Evolutionary conservation across 2,329 filamentous ascomycete genomes (phyloP).

Genomic region (Fusarium tricinctum): DNA sequence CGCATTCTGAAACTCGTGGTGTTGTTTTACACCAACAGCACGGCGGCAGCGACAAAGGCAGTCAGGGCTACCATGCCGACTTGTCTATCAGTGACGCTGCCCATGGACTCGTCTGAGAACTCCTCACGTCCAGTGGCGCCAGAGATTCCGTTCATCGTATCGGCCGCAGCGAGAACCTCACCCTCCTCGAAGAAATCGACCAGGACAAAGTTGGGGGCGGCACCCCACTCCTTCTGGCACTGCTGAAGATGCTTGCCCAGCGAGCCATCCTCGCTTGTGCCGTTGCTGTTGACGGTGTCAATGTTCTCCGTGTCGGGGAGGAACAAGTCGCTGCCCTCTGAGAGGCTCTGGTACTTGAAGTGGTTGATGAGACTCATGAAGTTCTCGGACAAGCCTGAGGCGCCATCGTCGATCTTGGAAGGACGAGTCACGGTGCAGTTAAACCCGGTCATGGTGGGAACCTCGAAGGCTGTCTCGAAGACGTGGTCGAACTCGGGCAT

Average conservation of each 20-base stretch:
- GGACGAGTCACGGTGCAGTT: constrained; percentile 80
- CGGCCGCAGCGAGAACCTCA: constrained; percentile 76
- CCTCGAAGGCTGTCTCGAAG: constrained; percentile 81
- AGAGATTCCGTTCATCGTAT: constrained; percentile 73
- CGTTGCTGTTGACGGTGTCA: constrained; percentile 74
- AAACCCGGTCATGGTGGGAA: constrained; percentile 73
- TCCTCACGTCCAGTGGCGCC: constrained; percentile 55
- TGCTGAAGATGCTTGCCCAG: constrained; percentile 66
- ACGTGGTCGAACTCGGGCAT: constrained; percentile 75
- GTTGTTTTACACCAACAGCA: constrained; percentile 54
- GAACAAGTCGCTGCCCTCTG: constrained; percentile 64
- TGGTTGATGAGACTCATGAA: constrained; percentile 84
- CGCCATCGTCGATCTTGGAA: constrained; percentile 60
- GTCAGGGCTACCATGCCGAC: constrained; percentile 58
- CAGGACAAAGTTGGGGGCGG: constrained; percentile 77
- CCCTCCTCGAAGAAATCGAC: constrained; percentile 86
- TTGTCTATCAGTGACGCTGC: constrained; percentile 37
- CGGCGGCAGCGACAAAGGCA: constrained; percentile 59
- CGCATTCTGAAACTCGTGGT: neutral
- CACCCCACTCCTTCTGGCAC: constrained; percentile 72
- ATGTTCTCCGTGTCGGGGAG: constrained; percentile 73
- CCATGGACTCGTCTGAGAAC: constrained; percentile 38
- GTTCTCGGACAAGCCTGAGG: constrained; percentile 68
- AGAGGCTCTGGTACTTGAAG: constrained; percentile 74
- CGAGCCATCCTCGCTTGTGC: constrained; percentile 65